phyloP scores from a whole-genome alignment of 139 green algal genomes.

The Chlamydomonas sp. region DNA sequence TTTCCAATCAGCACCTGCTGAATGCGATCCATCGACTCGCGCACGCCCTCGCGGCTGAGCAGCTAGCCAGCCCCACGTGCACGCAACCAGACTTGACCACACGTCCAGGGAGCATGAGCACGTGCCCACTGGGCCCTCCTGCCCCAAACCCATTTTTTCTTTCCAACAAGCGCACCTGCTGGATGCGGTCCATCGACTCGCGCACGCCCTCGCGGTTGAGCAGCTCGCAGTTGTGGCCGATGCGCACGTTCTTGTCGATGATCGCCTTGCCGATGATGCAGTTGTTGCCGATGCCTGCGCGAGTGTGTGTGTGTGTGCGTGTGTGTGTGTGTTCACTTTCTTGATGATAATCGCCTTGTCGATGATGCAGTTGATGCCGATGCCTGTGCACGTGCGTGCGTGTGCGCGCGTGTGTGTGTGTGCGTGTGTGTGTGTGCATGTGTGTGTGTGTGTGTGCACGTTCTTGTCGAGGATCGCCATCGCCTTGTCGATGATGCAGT shows the following conservation, averaged over 20 bases:
- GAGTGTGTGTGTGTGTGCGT: background rate
- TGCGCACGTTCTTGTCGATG: conserved; percentile 93
- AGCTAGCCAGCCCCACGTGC: conserved; percentile 6
- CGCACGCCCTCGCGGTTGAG: conserved; percentile 27
- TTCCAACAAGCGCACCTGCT: background rate
- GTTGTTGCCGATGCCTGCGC: conserved; percentile 67
- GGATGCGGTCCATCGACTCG: conserved; percentile 20
- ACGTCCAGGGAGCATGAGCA: background rate
- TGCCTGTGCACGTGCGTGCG: too few species aligned
- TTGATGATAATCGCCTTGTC: background rate
- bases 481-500: conserved; percentile 60
- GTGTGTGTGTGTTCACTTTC: background rate
- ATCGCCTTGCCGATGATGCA: conserved; percentile 69
- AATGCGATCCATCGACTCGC: conserved; percentile 20
- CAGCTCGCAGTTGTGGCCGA: conserved; percentile 60
- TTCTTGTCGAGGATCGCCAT: conserved; percentile 98
- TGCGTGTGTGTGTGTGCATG: too few species aligned
- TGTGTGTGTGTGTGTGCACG: too few species aligned
- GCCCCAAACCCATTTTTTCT: background rate
- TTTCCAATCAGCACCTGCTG: conserved; percentile 2
- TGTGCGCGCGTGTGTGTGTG: too few species aligned
- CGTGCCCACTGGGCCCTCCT: background rate
- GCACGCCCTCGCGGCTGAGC: conserved; percentile 25
- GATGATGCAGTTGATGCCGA: background rate
- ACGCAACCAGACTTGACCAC: too few species aligned